Evolutionary conservation across 805 yeast species (phyloP), one percentile per base, ranked within the genome.

Genomic region (Ogataea trehaloabstinens): DNA sequence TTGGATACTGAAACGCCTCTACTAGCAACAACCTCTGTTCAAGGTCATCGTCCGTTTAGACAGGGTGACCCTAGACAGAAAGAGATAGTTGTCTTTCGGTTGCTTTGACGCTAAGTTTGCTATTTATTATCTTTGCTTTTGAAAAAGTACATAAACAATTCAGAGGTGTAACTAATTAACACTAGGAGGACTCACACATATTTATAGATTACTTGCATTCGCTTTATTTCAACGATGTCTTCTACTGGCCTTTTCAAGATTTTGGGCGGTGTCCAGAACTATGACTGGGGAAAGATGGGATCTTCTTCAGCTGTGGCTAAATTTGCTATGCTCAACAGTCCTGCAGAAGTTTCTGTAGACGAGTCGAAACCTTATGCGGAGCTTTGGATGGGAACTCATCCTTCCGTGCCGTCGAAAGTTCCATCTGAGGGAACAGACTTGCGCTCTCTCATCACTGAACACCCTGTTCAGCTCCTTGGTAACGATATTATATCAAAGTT

Each of bases 371-470:
- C 99, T 8, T 93, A 93, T 58, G 99, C 99, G 13, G 99, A 93
- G 64, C 71, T 93, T 51, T 93, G 99, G 99, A 93, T 93, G 99
- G 99, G 99, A 28, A 89, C 98, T 19, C 99, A 93, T 61, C 91
- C 95, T 37, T 85, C 85, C 32, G 89, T 85, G 10, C 96, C 98
- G 20, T 83, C 96, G 15, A 65, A 64, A 34, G 74, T 76, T 34
- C 72, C 74, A 19, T 63, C 69, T 15, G 82, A 82, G 22, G 66
- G 74, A 49, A 71, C 78, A 16, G 31, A 31, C 10, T 72, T 93
- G 60, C 72, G 89, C 44, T 85, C 85, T 15, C 59, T 86, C 25
- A 76, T 91, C 39, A 63, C 69, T n/a, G 60, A 65, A 6, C 60
- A 78, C 46, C 89, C 95, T 12, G 67, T 70, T 32, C 58, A 67